Conservation (phyloP, 495 filamentous ascomycete genomes). For the Aspergillus olivimuriae region DNA sequence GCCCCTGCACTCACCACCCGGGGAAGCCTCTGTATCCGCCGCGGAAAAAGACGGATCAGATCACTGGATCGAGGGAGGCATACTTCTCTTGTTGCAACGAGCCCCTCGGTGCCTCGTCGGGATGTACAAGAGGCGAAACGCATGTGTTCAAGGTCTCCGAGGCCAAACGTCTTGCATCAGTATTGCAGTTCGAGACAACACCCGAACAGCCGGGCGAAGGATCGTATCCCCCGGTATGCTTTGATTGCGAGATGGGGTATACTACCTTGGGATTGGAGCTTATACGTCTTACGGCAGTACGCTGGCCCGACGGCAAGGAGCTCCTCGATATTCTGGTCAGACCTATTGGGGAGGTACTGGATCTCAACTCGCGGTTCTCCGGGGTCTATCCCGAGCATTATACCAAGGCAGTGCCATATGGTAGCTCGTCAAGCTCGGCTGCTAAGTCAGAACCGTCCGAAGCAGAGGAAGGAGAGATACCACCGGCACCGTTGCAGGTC, state of each 20-base stretch:
- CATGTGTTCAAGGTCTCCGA: constrained; percentile 89
- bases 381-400: constrained; percentile 74
- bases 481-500: constrained; percentile 48
- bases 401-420: constrained; percentile 58
- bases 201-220: constrained; percentile 48
- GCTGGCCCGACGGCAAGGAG: constrained; percentile 72
- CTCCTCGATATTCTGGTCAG: constrained; percentile 81
- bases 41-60: constrained; percentile 38
- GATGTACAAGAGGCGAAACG: constrained; percentile 60
- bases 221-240: constrained; percentile 51
- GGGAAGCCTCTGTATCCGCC: constrained; percentile 53
- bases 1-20: constrained; percentile 71
- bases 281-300: constrained; percentile 76
- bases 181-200: constrained; percentile 75
- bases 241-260: constrained; percentile 98
- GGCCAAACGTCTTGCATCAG: constrained; percentile 63
- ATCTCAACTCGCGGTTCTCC: constrained; percentile 86
- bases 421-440: constrained; percentile 13
- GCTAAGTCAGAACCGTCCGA: constrained; percentile 9
- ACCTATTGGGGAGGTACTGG: constrained; percentile 76
- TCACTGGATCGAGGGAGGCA: constrained; percentile 42
- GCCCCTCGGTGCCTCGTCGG: constrained; percentile 56
- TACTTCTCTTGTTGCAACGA: constrained; percentile 75
- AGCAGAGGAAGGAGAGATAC: constrained; percentile 11
- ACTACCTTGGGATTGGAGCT: constrained; percentile 82